Conservation (phyloP, 345 rosid genomes). For the Pistacia atlantica region DNA sequence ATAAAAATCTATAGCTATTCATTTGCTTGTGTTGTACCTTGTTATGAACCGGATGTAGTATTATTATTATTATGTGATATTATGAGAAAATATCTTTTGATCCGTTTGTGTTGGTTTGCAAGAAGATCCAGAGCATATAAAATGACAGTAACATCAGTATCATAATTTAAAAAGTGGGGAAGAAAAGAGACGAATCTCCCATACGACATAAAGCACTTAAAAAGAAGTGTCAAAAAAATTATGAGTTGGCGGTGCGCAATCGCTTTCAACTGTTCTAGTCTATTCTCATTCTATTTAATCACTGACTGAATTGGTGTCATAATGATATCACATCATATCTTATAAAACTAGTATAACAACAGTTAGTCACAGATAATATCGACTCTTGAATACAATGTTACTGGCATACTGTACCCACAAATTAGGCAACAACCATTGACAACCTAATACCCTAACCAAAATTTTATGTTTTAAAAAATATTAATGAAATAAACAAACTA, state of each 20-base stretch:
- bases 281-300: not conserved
- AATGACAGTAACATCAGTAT: not conserved
- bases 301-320: not conserved
- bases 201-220: no score
- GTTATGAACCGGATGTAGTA: no score
- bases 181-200: no score
- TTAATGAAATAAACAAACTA: no score
- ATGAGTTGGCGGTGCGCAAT: not conserved
- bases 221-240: not conserved
- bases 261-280: not conserved
- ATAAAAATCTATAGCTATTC: not conserved
- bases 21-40: not conserved
- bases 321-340: not conserved
- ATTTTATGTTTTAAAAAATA: conserved; percentile 11
- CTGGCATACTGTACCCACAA: not conserved
- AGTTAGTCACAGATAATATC: not conserved
- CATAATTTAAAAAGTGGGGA: no score
- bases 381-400: not conserved
- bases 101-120: no score
- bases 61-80: no score
- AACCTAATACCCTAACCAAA: conserved; percentile 11
- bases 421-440: not conserved
- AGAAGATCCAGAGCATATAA: not conserved
- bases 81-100: no score
- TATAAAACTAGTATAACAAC: not conserved